Evolutionary conservation across 2,329 filamentous ascomycete species (phyloP).

Genomic region (Nigrospora oryzae): DNA sequence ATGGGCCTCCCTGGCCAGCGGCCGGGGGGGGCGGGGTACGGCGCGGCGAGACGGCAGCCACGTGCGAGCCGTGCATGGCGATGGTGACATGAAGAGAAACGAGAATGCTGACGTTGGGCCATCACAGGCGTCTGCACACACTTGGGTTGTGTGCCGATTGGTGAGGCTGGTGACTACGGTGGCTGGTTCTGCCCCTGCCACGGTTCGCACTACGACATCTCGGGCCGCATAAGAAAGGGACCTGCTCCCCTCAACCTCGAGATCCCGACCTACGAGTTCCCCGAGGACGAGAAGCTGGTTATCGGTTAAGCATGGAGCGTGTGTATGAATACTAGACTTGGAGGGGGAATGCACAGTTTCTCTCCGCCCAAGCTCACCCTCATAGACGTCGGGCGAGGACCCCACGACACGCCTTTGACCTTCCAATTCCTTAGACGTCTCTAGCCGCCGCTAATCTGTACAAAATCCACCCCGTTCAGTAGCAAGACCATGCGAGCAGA

Average conservation of each 20-base stretch:
- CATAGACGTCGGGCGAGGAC: slow-evolving; percentile 17
- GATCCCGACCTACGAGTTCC: slow-evolving; percentile 87
- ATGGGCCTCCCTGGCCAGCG: no score
- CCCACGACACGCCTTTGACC: background rate
- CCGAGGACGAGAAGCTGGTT: slow-evolving; percentile 77
- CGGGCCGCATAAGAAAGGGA: slow-evolving; percentile 93
- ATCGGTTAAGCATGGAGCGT: slow-evolving; percentile 65
- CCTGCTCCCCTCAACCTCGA: slow-evolving; percentile 97
- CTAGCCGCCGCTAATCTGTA: slow-evolving; percentile 20
- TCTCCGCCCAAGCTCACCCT: slow-evolving; percentile 2
- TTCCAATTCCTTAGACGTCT: slow-evolving; percentile 16
- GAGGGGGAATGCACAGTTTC: slow-evolving; percentile 3
- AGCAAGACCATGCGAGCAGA: slow-evolving; percentile 3
- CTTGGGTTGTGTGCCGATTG: slow-evolving; percentile 97
- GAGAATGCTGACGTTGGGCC: background rate
- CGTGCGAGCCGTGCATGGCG: no score
- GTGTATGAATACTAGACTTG: slow-evolving; percentile 22
- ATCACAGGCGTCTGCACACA: slow-evolving; percentile 89
- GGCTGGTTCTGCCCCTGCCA: slow-evolving; percentile 99
- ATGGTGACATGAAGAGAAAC: no score
- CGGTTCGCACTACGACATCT: slow-evolving; percentile 99
- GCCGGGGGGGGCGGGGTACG: no score
- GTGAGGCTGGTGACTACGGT: slow-evolving; percentile 94
- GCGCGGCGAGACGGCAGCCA: no score
- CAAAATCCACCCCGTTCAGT: slow-evolving; percentile 19